These are phyloP conservation scores for Nymphaea thermarum DNA, from an alignment of 164 flowering plant genomes.

Conservation along the genomic window DNA sequence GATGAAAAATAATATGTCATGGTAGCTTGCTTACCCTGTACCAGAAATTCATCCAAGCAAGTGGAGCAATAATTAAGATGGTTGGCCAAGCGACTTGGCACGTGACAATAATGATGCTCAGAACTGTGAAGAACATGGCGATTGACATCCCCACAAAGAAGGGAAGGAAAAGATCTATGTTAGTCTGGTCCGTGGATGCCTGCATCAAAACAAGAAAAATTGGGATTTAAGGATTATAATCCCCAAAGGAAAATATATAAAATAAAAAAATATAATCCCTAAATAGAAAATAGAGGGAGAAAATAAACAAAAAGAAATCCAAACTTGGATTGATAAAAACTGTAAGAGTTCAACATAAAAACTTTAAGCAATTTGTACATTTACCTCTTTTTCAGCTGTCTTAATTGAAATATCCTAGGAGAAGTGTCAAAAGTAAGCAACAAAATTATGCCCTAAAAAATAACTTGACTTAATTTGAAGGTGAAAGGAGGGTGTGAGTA, in stretches of 20 bases:
- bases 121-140: conserved; percentile 53
- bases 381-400: neutral
- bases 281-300: no score
- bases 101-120: conserved; percentile 58
- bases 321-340: neutral
- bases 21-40: conserved; percentile 49
- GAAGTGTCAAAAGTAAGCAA: no score
- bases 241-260: neutral
- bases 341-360: neutral
- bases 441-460: no score
- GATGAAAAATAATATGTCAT: neutral
- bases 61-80: conserved; percentile 54
- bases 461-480: no score
- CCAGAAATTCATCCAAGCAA: conserved; percentile 66
- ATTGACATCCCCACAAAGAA: conserved; percentile 35
- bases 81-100: conserved; percentile 92
- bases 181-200: conserved; percentile 82
- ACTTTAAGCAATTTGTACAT: no score
- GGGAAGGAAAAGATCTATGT: conserved; percentile 58
- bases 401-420: no score
- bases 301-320: no score
- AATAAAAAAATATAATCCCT: no score
- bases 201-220: conserved; percentile 11
- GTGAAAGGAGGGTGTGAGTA: no score
- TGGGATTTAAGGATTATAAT: neutral